Evolutionary conservation across 495 filamentous ascomycete species (phyloP).

Genomic region (Polyplosphaeria fusca): DNA sequence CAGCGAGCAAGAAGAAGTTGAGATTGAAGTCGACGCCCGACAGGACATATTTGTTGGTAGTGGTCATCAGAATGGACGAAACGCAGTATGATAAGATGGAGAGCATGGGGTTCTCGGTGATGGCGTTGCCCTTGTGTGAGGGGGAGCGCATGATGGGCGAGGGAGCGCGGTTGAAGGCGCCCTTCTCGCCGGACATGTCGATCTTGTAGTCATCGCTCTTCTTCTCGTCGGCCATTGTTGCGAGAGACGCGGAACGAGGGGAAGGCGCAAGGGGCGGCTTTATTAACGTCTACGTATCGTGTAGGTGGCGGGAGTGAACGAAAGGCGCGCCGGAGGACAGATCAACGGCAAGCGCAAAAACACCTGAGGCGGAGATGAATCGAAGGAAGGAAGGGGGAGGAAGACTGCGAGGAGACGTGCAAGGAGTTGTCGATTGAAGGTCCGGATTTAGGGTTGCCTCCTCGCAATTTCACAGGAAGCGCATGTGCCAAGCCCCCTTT

Average conservation of each 20-base stretch:
- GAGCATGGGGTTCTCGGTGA: conserved; percentile 69
- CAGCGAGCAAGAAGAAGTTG: conserved; percentile 88
- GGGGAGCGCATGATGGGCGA: conserved; percentile 38
- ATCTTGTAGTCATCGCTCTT: conserved; percentile 59
- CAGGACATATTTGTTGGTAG: conserved; percentile 98
- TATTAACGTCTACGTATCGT: neutral
- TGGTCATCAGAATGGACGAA: conserved; percentile 96
- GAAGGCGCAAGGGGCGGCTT: conserved; percentile 16
- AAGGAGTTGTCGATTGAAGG: conserved; percentile 6
- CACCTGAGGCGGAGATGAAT: neutral
- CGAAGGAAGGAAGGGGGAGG: conserved; percentile 1
- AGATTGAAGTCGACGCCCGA: conserved; percentile 89
- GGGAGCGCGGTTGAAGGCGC: conserved; percentile 47
- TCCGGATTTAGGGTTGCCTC: too few species aligned
- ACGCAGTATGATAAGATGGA: conserved; percentile 89
- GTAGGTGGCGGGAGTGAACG: conserved; percentile 5
- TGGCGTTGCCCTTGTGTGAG: conserved; percentile 33
- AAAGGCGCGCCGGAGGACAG: conserved; percentile 8
- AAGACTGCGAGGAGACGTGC: neutral
- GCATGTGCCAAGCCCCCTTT: too few species aligned
- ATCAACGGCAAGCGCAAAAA: conserved; percentile 18
- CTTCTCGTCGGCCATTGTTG: conserved; percentile 71
- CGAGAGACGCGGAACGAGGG: conserved; percentile 10
- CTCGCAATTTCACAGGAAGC: too few species aligned
- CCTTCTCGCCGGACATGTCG: conserved; percentile 55